phyloP scores from a whole-genome alignment of 129 eudicot species.

The Chrysanthemum makinoi region DNA sequence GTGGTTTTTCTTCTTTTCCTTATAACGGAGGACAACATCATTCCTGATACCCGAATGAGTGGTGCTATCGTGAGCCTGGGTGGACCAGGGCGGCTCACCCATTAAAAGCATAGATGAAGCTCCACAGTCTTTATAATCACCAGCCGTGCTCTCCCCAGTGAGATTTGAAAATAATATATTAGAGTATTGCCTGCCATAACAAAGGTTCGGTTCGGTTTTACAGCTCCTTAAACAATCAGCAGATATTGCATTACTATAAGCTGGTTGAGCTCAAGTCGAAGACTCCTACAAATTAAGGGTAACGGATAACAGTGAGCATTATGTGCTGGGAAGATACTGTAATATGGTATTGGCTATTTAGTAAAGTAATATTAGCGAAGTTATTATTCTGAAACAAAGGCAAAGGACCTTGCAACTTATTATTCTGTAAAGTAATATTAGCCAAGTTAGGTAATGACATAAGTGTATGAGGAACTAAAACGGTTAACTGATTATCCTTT shows the following conservation, averaged over 20 bases:
- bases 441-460: too few relatives aligned
- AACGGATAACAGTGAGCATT: neutral
- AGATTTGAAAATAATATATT: slow-evolving; percentile 70
- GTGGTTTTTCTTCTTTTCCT: slow-evolving; percentile 81
- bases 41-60: slow-evolving; percentile 58
- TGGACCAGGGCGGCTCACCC: slow-evolving; percentile 84
- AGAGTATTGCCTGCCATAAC: slow-evolving; percentile 53
- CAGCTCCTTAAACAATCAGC: slow-evolving; percentile 72
- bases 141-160: slow-evolving; percentile 75
- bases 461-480: too few relatives aligned
- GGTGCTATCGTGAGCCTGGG: slow-evolving; percentile 57
- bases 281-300: slow-evolving; percentile 43
- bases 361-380: too few relatives aligned
- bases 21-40: slow-evolving; percentile 81
- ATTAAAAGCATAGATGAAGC: slow-evolving; percentile 62
- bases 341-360: neutral
- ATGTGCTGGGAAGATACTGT: neutral
- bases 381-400: too few relatives aligned
- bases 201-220: slow-evolving; percentile 71
- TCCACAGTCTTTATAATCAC: slow-evolving; percentile 89
- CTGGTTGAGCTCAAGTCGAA: slow-evolving; percentile 49
- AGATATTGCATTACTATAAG: slow-evolving; percentile 83
- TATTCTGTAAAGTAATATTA: too few relatives aligned
- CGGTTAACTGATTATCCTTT: too few relatives aligned
- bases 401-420: too few relatives aligned